phyloP scores from a whole-genome alignment of 805 yeast genomes.

The Lachancea fermentati region DNA sequence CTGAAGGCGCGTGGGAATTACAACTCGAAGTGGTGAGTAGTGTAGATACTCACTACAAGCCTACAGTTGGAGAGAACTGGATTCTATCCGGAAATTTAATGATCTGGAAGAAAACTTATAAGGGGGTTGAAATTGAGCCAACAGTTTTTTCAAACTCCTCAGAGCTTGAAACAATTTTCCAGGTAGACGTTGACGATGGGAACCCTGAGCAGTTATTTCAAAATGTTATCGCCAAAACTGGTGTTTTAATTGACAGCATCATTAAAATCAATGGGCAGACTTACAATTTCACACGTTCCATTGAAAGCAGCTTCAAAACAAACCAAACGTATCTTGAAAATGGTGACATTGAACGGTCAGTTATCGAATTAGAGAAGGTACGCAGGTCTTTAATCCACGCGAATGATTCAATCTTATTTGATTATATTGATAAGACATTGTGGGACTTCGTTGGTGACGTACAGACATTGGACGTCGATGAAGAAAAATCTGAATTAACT shows the following conservation, averaged over 20 bases:
- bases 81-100: slow-evolving; percentile 50
- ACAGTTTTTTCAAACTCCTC: slow-evolving; percentile 11
- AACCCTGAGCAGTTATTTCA: slow-evolving; percentile 18
- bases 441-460: slow-evolving; percentile 10
- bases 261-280: slow-evolving; percentile 2
- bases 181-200: slow-evolving; percentile 9
- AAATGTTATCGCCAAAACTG: slow-evolving; percentile 15
- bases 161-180: slow-evolving; percentile 5
- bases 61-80: slow-evolving; percentile 48
- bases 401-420: slow-evolving; percentile 16
- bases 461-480: background rate
- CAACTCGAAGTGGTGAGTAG: slow-evolving; percentile 52
- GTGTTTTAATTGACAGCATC: slow-evolving; percentile 10
- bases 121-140: slow-evolving; percentile 26
- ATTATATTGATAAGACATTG: slow-evolving; percentile 8
- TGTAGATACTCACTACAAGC: slow-evolving; percentile 31
- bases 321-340: slow-evolving; percentile 34
- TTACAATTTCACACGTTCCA: background rate
- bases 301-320: slow-evolving; percentile 32
- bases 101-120: slow-evolving; percentile 49
- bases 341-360: slow-evolving; percentile 38
- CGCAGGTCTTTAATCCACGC: slow-evolving; percentile 13
- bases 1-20: slow-evolving; percentile 40
- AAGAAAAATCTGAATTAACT: slow-evolving; percentile 10
- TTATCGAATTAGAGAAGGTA: slow-evolving; percentile 10